These are phyloP conservation scores for Metschnikowia peoriensis DNA, from an alignment of 805 yeast species.

Conservation along the genomic window DNA sequence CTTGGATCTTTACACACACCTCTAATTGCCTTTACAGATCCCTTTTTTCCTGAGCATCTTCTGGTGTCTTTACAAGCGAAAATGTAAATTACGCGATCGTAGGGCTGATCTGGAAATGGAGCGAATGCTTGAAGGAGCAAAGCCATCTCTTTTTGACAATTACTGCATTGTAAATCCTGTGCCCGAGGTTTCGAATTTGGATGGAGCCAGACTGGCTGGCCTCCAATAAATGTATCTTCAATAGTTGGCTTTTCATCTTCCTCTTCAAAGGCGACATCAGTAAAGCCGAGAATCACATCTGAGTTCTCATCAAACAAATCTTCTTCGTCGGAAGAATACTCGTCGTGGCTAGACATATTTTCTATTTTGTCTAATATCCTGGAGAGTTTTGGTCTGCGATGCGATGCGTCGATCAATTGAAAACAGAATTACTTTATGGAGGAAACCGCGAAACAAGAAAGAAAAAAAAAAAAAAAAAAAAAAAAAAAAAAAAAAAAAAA, in stretches of 20 bases:
- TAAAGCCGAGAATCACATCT: conserved; percentile 57
- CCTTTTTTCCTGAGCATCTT: conserved; percentile 64
- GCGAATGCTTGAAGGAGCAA: conserved; percentile 78
- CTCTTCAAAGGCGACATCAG: conserved; percentile 55
- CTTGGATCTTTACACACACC: conserved; percentile 65
- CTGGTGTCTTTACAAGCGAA: conserved; percentile 63
- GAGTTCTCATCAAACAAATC: conserved; percentile 33
- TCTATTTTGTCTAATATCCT: neutral
- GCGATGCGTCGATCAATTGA: neutral
- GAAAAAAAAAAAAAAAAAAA: neutral
- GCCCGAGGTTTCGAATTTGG: conserved; percentile 55
- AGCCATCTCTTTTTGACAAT: conserved; percentile 62
- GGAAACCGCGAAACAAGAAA: neutral
- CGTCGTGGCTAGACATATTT: conserved; percentile 41
- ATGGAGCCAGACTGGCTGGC: conserved; percentile 64
- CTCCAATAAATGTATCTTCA: conserved; percentile 83
- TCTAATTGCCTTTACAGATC: conserved; percentile 73
- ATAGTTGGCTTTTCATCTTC: conserved; percentile 35
- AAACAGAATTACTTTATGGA: neutral
- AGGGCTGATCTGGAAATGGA: conserved; percentile 66
- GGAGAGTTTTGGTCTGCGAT: neutral
- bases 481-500: neutral
- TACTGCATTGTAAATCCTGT: conserved; percentile 57
- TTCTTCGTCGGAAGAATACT: conserved; percentile 55
- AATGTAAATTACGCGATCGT: conserved; percentile 79